Evolutionary conservation across 2,329 filamentous ascomycete species (phyloP).

Genomic region (Penicillium sp.): DNA sequence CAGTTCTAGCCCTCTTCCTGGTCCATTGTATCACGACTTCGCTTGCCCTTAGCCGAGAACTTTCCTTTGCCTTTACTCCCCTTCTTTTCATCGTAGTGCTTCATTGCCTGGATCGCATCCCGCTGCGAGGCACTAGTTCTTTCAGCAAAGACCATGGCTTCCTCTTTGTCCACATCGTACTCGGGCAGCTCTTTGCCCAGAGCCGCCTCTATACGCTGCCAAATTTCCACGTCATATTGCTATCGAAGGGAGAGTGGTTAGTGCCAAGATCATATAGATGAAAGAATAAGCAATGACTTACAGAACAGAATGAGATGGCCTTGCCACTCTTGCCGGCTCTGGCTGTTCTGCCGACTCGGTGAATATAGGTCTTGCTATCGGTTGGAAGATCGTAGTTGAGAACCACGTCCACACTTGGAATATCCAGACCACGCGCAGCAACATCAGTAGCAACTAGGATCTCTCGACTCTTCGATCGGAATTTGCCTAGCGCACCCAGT

Average conservation of each 20-base stretch:
- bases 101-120: constrained; percentile 77
- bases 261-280: not conserved
- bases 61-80: constrained; percentile 49
- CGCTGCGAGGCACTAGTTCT: constrained; percentile 70
- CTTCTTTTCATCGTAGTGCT: constrained; percentile 69
- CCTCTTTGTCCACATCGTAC: constrained; percentile 71
- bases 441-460: constrained; percentile 90
- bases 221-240: constrained; percentile 84
- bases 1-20: constrained; percentile 63
- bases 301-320: constrained; percentile 61
- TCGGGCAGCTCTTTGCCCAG: constrained; percentile 73
- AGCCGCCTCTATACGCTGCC: constrained; percentile 75
- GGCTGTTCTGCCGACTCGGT: constrained; percentile 83
- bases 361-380: constrained; percentile 87
- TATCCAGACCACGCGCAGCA: constrained; percentile 89
- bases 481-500: constrained; percentile 85
- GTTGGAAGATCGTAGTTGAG: constrained; percentile 81
- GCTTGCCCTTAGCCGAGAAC: constrained; percentile 54
- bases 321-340: constrained; percentile 81
- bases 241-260: constrained; percentile 35
- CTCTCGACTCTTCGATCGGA: constrained; percentile 73
- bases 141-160: constrained; percentile 77
- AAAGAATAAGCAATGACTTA: not conserved
- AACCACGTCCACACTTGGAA: constrained; percentile 84
- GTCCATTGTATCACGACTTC: constrained; percentile 67